Evolutionary conservation across 2,329 filamentous ascomycete species (phyloP).

Genomic region (Paracorniculantispora psalliotae): DNA sequence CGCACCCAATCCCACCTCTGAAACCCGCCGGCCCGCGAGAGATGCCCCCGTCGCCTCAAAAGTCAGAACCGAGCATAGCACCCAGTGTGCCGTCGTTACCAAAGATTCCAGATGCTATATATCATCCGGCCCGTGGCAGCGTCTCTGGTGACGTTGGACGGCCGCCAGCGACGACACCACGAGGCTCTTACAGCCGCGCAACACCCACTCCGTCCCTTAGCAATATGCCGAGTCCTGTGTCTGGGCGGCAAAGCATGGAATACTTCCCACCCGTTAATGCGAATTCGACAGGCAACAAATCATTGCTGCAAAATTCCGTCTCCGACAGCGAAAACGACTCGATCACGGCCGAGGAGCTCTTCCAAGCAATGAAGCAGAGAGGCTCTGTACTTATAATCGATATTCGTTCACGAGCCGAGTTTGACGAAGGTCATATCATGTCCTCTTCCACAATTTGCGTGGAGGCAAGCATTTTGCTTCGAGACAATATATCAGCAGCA

Average conservation of each 20-base stretch:
- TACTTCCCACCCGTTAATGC: conserved; percentile 23
- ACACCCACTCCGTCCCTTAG: conserved; percentile 44
- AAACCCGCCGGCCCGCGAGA: conserved; percentile 45
- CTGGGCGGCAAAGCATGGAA: conserved; percentile 26
- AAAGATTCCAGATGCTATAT: conserved; percentile 69
- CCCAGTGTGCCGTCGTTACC: conserved; percentile 56
- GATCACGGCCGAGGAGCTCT: conserved; percentile 66
- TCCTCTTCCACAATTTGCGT: conserved; percentile 81
- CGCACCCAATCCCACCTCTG: conserved; percentile 38
- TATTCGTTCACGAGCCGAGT: conserved; percentile 72
- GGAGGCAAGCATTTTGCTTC: conserved; percentile 69
- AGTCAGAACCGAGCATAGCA: conserved; percentile 44
- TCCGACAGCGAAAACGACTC: conserved; percentile 30
- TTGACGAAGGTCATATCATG: conserved; percentile 85
- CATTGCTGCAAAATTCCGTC: conserved; percentile 21
- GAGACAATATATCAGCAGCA: conserved; percentile 59
- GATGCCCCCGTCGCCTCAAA: conserved; percentile 41
- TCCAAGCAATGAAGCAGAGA: conserved; percentile 58
- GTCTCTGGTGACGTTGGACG: conserved; percentile 60
- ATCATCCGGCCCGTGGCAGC: conserved; percentile 71
- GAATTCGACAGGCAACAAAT: conserved; percentile 17
- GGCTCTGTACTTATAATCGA: conserved; percentile 76
- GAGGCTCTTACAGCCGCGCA: conserved; percentile 58
- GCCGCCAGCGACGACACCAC: conserved; percentile 59
- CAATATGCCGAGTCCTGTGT: conserved; percentile 23